These are phyloP conservation scores for Fragaria vesca DNA, from an alignment of 306 rosid species.

Conservation along the genomic window DNA sequence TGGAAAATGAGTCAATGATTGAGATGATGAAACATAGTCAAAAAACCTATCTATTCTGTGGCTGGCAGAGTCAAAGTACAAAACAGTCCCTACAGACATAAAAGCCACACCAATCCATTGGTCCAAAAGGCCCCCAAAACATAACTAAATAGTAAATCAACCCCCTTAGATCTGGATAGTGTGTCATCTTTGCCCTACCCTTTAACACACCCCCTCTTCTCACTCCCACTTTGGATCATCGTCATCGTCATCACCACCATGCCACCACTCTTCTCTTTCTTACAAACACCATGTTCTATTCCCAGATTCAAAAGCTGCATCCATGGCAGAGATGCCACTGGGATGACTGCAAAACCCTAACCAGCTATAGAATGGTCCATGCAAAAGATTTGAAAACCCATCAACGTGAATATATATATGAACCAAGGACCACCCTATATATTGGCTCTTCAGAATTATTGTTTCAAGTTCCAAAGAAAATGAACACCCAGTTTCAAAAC, in stretches of 20 bases:
- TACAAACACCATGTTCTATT: background rate
- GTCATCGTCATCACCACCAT: too few relatives aligned
- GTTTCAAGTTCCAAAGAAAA: constrained; percentile 7
- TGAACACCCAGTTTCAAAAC: background rate
- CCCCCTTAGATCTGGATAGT: background rate
- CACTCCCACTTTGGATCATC: background rate
- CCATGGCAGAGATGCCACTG: constrained; percentile 1
- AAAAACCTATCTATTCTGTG: background rate
- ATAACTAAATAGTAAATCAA: background rate
- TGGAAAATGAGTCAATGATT: background rate
- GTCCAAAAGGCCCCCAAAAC: constrained; percentile 4
- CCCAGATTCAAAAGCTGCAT: background rate
- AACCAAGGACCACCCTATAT: background rate
- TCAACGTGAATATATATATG: background rate
- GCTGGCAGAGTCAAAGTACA: background rate
- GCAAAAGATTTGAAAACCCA: background rate
- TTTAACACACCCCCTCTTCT: background rate
- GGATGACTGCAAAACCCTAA: background rate
- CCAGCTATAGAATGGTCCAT: constrained; percentile 26
- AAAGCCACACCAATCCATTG: constrained; percentile 14
- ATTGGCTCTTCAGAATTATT: background rate
- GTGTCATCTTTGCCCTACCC: background rate
- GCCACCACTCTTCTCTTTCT: background rate
- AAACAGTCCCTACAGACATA: constrained; percentile 13
- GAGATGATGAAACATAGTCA: background rate